Percentiles rank a stretch among this genome's conserved stretches.
phyloP scores from a whole-genome alignment of 2,329 filamentous ascomycete genomes.

The Metarhizium sp. region DNA sequence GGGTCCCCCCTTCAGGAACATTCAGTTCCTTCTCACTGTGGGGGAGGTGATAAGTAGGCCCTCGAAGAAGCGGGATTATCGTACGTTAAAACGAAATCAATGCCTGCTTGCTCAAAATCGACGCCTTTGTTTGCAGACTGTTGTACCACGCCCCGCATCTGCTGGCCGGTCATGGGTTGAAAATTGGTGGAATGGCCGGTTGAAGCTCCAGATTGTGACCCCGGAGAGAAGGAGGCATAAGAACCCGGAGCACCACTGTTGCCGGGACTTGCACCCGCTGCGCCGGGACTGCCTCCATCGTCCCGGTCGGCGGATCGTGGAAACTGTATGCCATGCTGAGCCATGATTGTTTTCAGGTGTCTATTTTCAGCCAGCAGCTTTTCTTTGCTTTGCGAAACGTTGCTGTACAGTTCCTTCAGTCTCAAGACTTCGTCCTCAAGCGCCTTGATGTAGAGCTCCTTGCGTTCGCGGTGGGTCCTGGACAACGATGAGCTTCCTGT shows the following conservation, averaged over 20 bases:
- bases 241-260: slow-evolving; percentile 46
- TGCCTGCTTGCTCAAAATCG: slow-evolving; percentile 74
- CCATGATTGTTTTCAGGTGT: slow-evolving; percentile 52
- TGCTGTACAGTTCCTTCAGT: slow-evolving; percentile 76
- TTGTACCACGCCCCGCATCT: slow-evolving; percentile 18
- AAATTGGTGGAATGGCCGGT: slow-evolving; percentile 19
- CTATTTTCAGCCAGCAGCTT: slow-evolving; percentile 70
- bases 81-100: slow-evolving; percentile 89
- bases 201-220: slow-evolving; percentile 31
- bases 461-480: slow-evolving; percentile 92
- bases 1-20: slow-evolving; percentile 3
- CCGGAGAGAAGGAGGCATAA: slow-evolving; percentile 32
- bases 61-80: slow-evolving; percentile 47
- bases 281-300: slow-evolving; percentile 36
- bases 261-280: slow-evolving; percentile 46
- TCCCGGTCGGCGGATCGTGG: slow-evolving; percentile 21
- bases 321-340: slow-evolving; percentile 40
- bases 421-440: slow-evolving; percentile 86
- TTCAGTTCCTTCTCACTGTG: slow-evolving; percentile 29
- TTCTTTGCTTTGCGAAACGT: slow-evolving; percentile 66
- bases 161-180: slow-evolving; percentile 20
- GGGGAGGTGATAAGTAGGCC: slow-evolving; percentile 58
- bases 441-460: slow-evolving; percentile 91
- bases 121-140: slow-evolving; percentile 30
- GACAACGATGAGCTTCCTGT: not conserved